Conservation (phyloP, 2,329 filamentous ascomycete genomes). For the Alternaria incomplexa region DNA sequence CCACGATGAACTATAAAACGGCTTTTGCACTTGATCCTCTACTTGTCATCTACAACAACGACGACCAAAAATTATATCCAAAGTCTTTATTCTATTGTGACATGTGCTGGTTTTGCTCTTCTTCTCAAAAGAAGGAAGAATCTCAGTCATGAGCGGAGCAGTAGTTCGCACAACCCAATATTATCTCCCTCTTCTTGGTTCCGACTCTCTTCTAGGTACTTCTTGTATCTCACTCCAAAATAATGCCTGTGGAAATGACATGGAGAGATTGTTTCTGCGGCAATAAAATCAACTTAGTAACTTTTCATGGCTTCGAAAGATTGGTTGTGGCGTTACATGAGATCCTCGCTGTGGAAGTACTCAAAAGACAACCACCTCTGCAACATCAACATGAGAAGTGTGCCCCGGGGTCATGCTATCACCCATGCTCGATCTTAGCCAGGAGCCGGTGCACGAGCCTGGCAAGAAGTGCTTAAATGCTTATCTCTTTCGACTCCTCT, state of each 20-base stretch:
- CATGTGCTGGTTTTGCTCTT: neutral
- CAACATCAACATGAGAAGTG: neutral
- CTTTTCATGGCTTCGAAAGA: neutral
- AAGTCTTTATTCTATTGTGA: no score
- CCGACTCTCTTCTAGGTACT: neutral
- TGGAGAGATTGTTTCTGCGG: neutral
- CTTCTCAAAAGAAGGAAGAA: neutral
- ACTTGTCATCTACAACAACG: neutral
- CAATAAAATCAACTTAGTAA: fast-evolving
- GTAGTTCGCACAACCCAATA: neutral
- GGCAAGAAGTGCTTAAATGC: neutral
- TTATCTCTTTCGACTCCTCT: neutral
- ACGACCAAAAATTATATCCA: neutral
- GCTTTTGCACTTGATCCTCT: fast-evolving
- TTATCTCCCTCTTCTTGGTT: neutral
- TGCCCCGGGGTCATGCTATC: neutral
- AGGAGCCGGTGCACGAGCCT: neutral
- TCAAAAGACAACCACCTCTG: neutral
- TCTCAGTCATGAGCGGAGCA: neutral
- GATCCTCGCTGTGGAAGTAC: neutral
- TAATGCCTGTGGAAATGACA: no score
- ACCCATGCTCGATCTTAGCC: neutral
- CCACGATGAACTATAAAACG: neutral
- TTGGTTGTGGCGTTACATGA: neutral
- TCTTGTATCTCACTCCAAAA: no score